Conservation (phyloP, 148 eudicot species). For the Limonium bicolor region DNA sequence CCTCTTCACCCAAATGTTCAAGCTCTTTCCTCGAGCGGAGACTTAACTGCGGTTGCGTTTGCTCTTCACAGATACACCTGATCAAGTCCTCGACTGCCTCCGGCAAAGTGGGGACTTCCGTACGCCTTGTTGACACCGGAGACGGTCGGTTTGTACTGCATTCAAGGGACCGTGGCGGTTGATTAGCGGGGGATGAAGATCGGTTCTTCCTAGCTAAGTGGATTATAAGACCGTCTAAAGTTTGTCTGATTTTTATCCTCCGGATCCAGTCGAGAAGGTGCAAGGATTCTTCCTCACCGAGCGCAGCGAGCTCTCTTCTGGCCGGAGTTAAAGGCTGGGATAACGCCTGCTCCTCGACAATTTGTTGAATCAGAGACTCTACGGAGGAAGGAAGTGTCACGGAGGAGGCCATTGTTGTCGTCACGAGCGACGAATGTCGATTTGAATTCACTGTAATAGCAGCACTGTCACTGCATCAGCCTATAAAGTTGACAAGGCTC, state of each 20-base stretch:
- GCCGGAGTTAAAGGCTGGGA: constrained; percentile 12
- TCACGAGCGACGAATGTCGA: no score
- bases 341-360: constrained; percentile 10
- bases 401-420: no score
- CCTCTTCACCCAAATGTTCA: neutral
- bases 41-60: constrained; percentile 2
- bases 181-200: no score
- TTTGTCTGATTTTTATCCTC: neutral
- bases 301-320: constrained; percentile 5
- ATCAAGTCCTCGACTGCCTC: constrained; percentile 4
- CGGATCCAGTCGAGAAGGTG: constrained; percentile 8
- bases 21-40: neutral
- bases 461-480: no score
- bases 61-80: constrained; percentile 1
- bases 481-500: no score
- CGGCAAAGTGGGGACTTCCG: constrained; percentile 5
- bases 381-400: constrained; percentile 11
- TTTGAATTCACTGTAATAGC: no score
- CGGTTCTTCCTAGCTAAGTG: neutral
- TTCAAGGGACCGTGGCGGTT: neutral
- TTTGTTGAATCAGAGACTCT: constrained; percentile 11
- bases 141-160: neutral
- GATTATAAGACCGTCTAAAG: constrained; percentile 14
- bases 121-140: constrained; percentile 2
- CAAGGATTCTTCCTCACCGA: constrained; percentile 20